These are phyloP conservation scores for Pachyrhizus erosus DNA, from an alignment of 306 rosid species.

Conservation along the genomic window DNA sequence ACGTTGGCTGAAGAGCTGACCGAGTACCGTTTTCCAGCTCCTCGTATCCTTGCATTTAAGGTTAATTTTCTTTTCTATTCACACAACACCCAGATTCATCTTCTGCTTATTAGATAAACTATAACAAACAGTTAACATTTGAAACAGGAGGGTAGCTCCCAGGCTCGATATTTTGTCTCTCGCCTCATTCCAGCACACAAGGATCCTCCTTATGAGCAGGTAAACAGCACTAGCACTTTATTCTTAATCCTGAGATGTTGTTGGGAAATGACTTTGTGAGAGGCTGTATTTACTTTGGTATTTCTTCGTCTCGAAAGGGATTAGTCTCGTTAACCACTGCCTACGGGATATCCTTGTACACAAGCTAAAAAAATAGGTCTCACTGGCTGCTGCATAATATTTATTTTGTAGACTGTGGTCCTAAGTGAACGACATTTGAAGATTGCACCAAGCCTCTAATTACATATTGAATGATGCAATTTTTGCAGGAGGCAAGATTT, in stretches of 20 bases:
- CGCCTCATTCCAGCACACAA: constrained; percentile 96
- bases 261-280: background rate
- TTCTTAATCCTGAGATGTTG: background rate
- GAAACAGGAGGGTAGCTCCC: constrained; percentile 98
- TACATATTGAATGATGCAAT: constrained; percentile 14
- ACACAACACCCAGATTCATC: background rate
- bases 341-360: background rate
- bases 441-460: background rate
- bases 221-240: constrained; percentile 43
- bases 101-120: constrained; percentile 33
- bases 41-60: constrained; percentile 95
- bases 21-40: constrained; percentile 94
- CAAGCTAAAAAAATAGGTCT: background rate
- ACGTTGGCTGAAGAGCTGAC: constrained; percentile 97
- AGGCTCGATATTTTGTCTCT: constrained; percentile 90
- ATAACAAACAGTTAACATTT: constrained; percentile 38
- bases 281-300: background rate
- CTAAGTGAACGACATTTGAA: background rate
- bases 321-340: background rate
- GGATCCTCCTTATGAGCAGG: constrained; percentile 99
- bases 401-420: background rate
- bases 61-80: constrained; percentile 43
- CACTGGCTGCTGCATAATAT: background rate
- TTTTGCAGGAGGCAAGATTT: constrained; percentile 88
- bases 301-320: background rate